Evolutionary conservation across 306 rosid species (phyloP).

Genomic region (Herpetospermum pedunculosum): DNA sequence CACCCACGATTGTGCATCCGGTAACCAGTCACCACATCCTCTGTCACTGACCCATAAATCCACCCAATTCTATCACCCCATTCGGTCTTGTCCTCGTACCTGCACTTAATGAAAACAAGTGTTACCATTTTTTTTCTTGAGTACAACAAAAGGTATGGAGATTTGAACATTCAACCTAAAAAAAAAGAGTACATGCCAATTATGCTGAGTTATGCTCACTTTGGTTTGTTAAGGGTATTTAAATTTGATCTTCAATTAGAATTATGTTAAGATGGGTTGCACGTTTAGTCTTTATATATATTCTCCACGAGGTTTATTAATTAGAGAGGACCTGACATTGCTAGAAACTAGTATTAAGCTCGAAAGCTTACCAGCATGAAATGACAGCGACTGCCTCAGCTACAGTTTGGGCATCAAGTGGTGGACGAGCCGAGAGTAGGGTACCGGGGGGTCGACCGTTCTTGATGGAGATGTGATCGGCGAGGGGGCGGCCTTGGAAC

Average conservation of each 20-base stretch:
- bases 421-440: conserved; percentile 43
- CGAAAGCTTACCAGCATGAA: conserved; percentile 56
- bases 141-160: too few relatives aligned
- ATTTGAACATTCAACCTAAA: too few relatives aligned
- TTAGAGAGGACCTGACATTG: not conserved
- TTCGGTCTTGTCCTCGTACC: conserved; percentile 82
- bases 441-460: conserved; percentile 82
- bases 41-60: conserved; percentile 87
- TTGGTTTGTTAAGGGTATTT: not conserved
- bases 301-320: not conserved
- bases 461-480: conserved; percentile 58
- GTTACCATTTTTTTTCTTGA: too few relatives aligned
- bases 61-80: conserved; percentile 85
- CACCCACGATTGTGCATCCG: conserved; percentile 95
- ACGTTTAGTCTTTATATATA: too few relatives aligned
- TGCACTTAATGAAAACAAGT: too few relatives aligned
- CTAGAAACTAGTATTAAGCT: not conserved
- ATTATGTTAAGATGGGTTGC: not conserved
- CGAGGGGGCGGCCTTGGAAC: conserved; percentile 72
- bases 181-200: too few relatives aligned
- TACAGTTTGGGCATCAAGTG: conserved; percentile 75
- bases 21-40: conserved; percentile 78
- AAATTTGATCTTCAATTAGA: not conserved
- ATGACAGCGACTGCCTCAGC: conserved; percentile 85
- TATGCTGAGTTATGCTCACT: too few relatives aligned